Evolutionary conservation across 1,284 basidiomycete genomes (phyloP), one percentile per base, ranked within the genome.

Genomic region (Cryptococcus hybrid): DNA sequence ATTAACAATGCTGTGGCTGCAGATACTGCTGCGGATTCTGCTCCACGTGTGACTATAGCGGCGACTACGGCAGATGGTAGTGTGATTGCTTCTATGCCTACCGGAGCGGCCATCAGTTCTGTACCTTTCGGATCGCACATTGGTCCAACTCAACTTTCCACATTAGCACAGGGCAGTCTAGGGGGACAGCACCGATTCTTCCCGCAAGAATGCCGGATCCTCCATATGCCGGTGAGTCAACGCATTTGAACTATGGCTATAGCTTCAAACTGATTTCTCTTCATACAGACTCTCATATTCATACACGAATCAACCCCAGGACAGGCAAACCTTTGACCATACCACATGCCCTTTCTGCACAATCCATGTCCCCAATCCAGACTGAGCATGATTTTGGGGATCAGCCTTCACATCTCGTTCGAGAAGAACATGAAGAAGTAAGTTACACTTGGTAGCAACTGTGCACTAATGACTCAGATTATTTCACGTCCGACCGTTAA

Each of bases 361-460:
- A 55, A 42, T 51, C 61, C 11, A 57, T 61, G 51, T 68, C 66
- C 9, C 68, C 67, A 7, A 70, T 72, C 47, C 61, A 56, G 47
- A 56, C 62, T 5, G 59, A 61, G 18, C 47, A 18, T 40, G 54
- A 42, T 40, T 42, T 47, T 43, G 39, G 52, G 24, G 37, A 38
- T 48, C 52, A 50, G 39, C 38, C 54, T 9, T 57, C 53, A 24
- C 66, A 67, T 15, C 50, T 70, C 15, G 61, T 74, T 34, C 54
- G 68, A 45, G 72, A 74, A 56, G 70, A 71, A 50, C 64, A 68
- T 39, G 67, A 71, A 56, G 73, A 75, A 63, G 69, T 70, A 47
- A 61, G 67, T 56, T 18, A 30, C 47, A 24, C 24, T 1, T 15
- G 43, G 24, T 12, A 30, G 9, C 11, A 6, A 36, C 7, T 18